phyloP scores from a whole-genome alignment of 2,329 filamentous ascomycete species.

The Ascocoryne sarcoides region DNA sequence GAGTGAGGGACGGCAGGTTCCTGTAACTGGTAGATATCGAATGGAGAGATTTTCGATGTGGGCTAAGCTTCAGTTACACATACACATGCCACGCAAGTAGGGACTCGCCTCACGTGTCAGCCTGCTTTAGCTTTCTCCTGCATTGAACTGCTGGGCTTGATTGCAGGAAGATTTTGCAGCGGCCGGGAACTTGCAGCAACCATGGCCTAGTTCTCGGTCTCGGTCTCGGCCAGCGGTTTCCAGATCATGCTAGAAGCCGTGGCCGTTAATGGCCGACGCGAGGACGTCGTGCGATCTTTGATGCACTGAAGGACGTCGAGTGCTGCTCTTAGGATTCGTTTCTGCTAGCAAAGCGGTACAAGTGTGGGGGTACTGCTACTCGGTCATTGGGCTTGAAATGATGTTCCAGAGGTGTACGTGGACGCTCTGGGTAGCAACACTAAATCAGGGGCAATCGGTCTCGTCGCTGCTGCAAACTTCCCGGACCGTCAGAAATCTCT shows the following conservation, averaged over 20 bases:
- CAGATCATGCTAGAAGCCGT: neutral
- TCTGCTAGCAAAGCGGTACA: no score
- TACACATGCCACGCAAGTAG: neutral
- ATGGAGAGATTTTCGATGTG: neutral
- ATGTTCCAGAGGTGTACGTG: no score
- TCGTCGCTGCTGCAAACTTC: no score
- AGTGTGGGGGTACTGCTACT: no score
- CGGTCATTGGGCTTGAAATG: no score
- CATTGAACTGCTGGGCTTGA: neutral
- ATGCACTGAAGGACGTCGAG: neutral
- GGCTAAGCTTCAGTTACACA: neutral
- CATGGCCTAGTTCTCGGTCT: neutral
- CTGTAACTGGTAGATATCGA: neutral
- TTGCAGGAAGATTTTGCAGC: neutral
- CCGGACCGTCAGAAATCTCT: no score
- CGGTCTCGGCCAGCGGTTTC: neutral
- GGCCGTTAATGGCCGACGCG: neutral
- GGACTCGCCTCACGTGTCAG: neutral
- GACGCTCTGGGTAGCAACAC: no score
- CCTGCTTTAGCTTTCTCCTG: neutral
- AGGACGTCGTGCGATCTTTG: neutral
- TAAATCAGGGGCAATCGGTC: no score
- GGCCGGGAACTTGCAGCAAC: neutral
- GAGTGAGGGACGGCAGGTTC: neutral
- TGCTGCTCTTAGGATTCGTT: neutral